Conservation (phyloP, 345 rosid genomes). For the Cardamine resedifolia region DNA sequence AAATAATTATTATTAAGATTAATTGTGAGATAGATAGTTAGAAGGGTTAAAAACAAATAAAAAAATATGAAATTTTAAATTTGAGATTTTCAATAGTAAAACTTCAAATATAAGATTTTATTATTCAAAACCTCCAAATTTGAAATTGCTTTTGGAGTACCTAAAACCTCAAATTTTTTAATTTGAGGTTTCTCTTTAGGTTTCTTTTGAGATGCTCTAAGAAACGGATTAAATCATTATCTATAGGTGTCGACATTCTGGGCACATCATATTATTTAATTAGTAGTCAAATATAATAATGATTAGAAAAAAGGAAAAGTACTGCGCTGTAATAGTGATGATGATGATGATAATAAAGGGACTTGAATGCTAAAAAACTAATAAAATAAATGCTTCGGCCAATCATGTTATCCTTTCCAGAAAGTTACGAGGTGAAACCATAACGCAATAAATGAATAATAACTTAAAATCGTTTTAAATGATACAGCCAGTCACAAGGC, state of each 20-base stretch:
- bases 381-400: slow-evolving; percentile 8
- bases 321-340: slow-evolving; percentile 21
- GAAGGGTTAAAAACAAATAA: too few species aligned
- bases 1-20: too few species aligned
- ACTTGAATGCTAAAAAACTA: slow-evolving; percentile 10
- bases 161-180: too few species aligned
- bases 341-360: slow-evolving; percentile 24
- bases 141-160: too few species aligned
- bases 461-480: not conserved
- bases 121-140: too few species aligned
- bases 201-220: too few species aligned
- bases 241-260: slow-evolving; percentile 37
- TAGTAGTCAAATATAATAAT: slow-evolving; percentile 5
- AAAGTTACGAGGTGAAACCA: slow-evolving; percentile 38
- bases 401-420: slow-evolving; percentile 33
- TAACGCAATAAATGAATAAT: slow-evolving; percentile 21
- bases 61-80: too few species aligned
- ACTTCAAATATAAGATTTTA: too few species aligned
- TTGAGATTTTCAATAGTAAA: too few species aligned
- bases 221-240: slow-evolving; percentile 9
- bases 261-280: slow-evolving; percentile 15
- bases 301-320: slow-evolving; percentile 17
- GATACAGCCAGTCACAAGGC: slow-evolving; percentile 30
- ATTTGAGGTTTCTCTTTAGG: too few species aligned
- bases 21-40: too few species aligned